Base-by-base conservation (phyloP, 345 rosid genomes). In the Pugionium cornutum region DNA sequence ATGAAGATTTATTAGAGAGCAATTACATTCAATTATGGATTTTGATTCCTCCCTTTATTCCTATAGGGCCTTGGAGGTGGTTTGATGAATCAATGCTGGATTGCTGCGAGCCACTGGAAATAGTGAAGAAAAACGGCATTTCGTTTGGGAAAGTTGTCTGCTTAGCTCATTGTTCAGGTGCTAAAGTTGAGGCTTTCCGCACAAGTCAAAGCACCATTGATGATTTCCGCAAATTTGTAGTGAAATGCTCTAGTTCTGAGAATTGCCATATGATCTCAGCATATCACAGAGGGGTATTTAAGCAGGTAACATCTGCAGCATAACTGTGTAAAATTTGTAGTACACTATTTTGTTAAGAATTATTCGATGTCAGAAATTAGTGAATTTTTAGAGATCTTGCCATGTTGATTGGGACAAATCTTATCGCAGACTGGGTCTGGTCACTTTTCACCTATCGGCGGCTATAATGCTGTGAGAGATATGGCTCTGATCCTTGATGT, bases 51-150 rank as follows among this genome's bases (percentile, higher is more conserved):
- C 18, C 18, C 18, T 18, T 18, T 18, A 18, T 53, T 78, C 67
- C n/a, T 36, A 34, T 66, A 92, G 98, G 98, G 72, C 97, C 98
- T 36, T 92, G 97, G 97, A 86, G 98, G 80, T 92, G 98, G 98
- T 92, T 92, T 71, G 98, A 92, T 73, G 98, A 87, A 74, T 84
- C 95, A 35, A 89, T 92, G 98, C 75, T 92, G 28, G 96, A 87
- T 40, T 92, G 98, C 65, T 92, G 98, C 40, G 96, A 92, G 79
- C 94, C 97, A 26, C 73, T 92, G 55, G 96, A 92, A 60, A 78
- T 77, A 68, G 91, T 92, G 32, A 86, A 87, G 75, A 84, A 82
- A 18, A 79, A 84, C 46, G 98, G 98, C 32, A 87, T 92, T 72
- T 81, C 97, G 18, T 86, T 92, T 78, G 98, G 96, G 10, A 92